phyloP scores from a whole-genome alignment of 2,329 filamentous ascomycete genomes.

The Immersiporthe knoxdaviesiana region DNA sequence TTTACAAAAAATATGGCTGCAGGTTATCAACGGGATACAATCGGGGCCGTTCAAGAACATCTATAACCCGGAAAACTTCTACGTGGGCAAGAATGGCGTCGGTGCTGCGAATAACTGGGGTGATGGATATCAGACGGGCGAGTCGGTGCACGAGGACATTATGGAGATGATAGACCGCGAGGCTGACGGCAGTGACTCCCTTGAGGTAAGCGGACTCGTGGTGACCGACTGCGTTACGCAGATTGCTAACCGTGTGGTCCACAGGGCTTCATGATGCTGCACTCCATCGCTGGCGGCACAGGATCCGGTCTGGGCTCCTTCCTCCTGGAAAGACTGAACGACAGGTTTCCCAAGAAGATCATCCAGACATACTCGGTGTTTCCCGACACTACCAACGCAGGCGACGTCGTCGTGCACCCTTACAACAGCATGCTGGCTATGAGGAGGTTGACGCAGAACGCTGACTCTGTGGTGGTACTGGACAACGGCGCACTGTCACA shows the following conservation, averaged over 20 bases:
- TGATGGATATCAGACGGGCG: constrained; percentile 90
- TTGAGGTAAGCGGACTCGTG: constrained; percentile 66
- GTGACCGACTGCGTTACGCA: neutral
- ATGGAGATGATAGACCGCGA: constrained; percentile 99
- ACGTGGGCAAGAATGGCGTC: constrained; percentile 88
- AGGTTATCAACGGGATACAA: constrained; percentile 90
- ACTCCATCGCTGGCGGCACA: constrained; percentile 96
- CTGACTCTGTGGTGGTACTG: constrained; percentile 94
- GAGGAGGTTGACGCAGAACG: constrained; percentile 89
- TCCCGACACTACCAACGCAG: constrained; percentile 82
- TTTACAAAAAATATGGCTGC: constrained; percentile 15
- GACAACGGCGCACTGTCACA: constrained; percentile 93
- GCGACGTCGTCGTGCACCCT: constrained; percentile 94
- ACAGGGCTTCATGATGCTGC: constrained; percentile 95
- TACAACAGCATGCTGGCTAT: constrained; percentile 97
- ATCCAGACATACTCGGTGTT: constrained; percentile 99
- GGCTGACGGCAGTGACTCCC: constrained; percentile 94
- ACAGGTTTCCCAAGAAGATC: constrained; percentile 97
- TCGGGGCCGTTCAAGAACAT: constrained; percentile 95
- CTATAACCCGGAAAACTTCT: constrained; percentile 99
- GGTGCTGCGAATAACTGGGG: constrained; percentile 99
- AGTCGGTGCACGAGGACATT: constrained; percentile 91
- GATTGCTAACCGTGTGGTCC: constrained; percentile 32
- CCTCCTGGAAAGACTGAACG: constrained; percentile 91
- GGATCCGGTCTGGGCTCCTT: constrained; percentile 96